Evolutionary conservation across 2,329 filamentous ascomycete species (phyloP).

Genomic region (Monilinia aucupariae): DNA sequence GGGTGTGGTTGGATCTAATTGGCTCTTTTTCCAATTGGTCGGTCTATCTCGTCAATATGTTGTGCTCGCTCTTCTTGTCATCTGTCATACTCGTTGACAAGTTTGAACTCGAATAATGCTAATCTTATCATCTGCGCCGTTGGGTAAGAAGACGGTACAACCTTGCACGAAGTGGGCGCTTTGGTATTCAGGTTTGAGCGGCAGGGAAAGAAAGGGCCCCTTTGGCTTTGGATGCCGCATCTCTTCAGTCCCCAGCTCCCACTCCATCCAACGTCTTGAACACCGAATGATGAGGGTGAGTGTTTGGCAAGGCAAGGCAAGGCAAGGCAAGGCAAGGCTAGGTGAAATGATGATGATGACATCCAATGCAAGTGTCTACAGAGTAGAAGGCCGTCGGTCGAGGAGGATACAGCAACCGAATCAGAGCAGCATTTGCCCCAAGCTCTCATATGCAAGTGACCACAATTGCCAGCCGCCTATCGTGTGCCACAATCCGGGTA

Average conservation of each 20-base stretch:
- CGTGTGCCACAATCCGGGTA: not conserved
- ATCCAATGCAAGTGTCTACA: not conserved
- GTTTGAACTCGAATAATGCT: not conserved
- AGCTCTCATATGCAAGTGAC: not conserved
- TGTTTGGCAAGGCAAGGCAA: no score
- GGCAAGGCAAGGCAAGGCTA: no score
- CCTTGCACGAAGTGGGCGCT: conserved; percentile 3
- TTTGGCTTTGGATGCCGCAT: not conserved
- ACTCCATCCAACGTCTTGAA: not conserved
- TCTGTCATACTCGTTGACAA: not conserved
- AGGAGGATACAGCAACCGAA: not conserved
- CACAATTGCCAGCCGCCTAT: not conserved
- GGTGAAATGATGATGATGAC: conserved; percentile 3
- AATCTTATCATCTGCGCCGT: no score
- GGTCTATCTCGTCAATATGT: not conserved
- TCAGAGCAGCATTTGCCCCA: conserved; percentile 2
- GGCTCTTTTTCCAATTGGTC: not conserved
- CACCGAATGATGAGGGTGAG: not conserved
- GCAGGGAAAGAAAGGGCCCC: not conserved
- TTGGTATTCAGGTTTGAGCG: conserved; percentile 2
- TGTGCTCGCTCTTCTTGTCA: conserved; percentile 5
- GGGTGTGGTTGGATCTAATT: not conserved
- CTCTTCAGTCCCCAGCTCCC: not conserved
- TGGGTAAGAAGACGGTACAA: not conserved
- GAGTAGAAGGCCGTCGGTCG: not conserved